Base-by-base conservation (phyloP, 352 stramenopile species). In the Phytophthora nicotianae region DNA sequence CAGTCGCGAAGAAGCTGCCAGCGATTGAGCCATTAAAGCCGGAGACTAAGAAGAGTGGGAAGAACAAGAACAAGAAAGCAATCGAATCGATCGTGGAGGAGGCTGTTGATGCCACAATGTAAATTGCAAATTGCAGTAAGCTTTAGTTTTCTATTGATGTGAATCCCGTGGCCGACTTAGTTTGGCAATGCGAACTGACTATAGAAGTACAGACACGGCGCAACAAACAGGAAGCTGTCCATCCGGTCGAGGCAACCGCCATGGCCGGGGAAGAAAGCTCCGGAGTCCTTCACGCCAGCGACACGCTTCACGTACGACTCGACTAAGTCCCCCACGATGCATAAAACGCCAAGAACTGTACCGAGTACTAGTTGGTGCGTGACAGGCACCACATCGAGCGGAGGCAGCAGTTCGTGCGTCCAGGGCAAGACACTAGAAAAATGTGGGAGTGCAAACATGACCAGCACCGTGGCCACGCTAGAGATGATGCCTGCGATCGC, bases 191-290 rank as follows among this genome's bases (percentile, higher is more conserved):
- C 51, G 46, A 79, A 61, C 19, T 57, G 33, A 27, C 55, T 74
- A 62, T 79, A 87, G 70, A 83, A 88, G 54, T 83, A 86, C 49
- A 93, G 69, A 29, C 60, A 80, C 8, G 77, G 84, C 45, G 79
- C 81, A 7, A 86, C 74, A 43, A 93, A 82, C 17, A 93, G 69
- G 21, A 93, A 81, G 65, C 81, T 91, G 58, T 91, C 81, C 80
- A 91, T 89, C 61, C 84, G 84, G 48, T 93, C 84, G 32, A 93
- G 84, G 55, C 78, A 89, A 16, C 84, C 84, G 37, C 84, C 84
- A 50, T 93, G 84, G 33, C 84, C 84, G 3, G 84, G 84, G 46
- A 93, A 91, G 50, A 93, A 80, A 26, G 68, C 24, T 16, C 84
- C 83, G 19, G 81, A 91, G 68, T 91, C 83, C 58, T 89, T 93